phyloP scores from a whole-genome alignment of 371 early-diverging fungal genomes.

The Encephalitozoon intestinalis region DNA sequence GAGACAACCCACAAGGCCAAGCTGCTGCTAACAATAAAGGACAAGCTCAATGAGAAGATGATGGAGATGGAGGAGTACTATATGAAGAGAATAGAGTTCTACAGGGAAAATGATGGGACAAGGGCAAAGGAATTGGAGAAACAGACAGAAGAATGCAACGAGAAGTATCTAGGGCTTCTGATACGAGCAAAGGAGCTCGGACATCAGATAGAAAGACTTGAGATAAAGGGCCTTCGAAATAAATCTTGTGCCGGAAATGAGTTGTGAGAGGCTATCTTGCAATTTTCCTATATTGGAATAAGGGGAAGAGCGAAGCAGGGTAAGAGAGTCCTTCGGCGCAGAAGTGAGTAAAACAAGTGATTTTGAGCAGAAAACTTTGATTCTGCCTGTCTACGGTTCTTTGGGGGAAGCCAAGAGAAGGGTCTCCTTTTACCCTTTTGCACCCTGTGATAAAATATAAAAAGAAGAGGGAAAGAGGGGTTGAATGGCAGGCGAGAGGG shows the following conservation, averaged over 20 bases:
- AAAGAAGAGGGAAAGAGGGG: constrained; percentile 13
- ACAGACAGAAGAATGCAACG: neutral
- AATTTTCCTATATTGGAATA: neutral
- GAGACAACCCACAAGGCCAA: neutral
- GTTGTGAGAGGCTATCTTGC: neutral
- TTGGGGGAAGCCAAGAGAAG: neutral
- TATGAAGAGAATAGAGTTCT: constrained; percentile 9
- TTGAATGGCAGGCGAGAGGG: neutral
- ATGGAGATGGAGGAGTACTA: constrained; percentile 30
- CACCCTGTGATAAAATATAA: neutral
- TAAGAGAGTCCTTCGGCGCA: neutral
- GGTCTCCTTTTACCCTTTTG: neutral
- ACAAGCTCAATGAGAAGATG: neutral
- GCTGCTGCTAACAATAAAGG: neutral
- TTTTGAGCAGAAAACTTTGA: no score
- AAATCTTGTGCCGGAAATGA: neutral
- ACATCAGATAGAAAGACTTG: neutral
- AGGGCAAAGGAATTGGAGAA: neutral
- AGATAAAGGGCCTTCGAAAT: neutral
- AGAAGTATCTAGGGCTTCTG: constrained; percentile 6
- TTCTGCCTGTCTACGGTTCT: neutral
- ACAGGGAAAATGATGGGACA: neutral
- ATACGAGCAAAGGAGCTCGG: neutral
- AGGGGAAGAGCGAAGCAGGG: neutral
- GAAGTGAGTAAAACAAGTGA: neutral